Base-by-base conservation (phyloP, 768 basidiomycete species). In the Auricularia sp. region DNA sequence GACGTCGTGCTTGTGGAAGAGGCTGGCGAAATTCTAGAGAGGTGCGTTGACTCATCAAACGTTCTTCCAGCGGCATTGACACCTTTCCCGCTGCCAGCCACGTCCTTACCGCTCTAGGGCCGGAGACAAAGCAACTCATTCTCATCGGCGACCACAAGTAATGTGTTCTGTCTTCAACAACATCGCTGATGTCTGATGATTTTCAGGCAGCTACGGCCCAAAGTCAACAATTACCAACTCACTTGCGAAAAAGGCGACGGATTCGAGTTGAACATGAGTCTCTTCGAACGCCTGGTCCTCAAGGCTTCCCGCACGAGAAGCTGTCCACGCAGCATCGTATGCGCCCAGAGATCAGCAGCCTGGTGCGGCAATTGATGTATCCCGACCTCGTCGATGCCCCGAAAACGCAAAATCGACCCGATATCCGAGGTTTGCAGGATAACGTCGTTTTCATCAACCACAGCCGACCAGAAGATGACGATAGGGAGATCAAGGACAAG, bases 81-180 rank as follows among this genome's bases (percentile, higher is more conserved):
- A 29, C 29, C 29, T 29, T 29, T 42, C 39, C 8, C 13, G 7
- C 39, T 42, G 8, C 39, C 13, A 42, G 83, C 65, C 87, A 89
- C 68, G 74, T 87, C 44, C 67, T 89, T 45, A 85, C 85, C 0
- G 81, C 88, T 0, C 73, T 89, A 3, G 80, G 80, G 0, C 65
- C 65, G 1, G 65, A 75, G 0, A 81, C 81, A 0, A 72, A 75
- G 3, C 85, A 87, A 36, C 70, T 88, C 63, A 82, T 89, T 68
- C 75, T 89, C 3, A 89, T 89, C 36, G 87, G 87, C 0, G 88
- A 89, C 68, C 88, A 89, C 72, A 83, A 88, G 88, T 87, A 73
- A 42, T 14, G 82, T 73, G 58, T n/a, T 34, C n/a, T 3, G 33
- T 16, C 7, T 1, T n/a, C 13, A 14, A 37, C 59, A 42, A 29